Conservation (phyloP, 2,329 filamentous ascomycete genomes). For the Colletotrichum musae region DNA sequence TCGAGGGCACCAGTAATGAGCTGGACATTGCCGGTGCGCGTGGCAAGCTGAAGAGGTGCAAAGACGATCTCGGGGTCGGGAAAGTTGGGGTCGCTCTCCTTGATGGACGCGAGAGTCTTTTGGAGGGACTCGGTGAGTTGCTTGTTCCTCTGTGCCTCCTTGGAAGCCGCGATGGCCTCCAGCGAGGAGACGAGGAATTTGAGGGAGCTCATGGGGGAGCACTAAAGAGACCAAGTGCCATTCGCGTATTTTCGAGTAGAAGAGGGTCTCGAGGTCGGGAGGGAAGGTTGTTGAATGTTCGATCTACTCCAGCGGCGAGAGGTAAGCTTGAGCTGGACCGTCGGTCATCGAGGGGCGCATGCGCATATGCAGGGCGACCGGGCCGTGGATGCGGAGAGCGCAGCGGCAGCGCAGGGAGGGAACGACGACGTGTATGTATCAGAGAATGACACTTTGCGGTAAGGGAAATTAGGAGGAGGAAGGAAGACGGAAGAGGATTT, state of each 20-base stretch:
- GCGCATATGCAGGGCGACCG: constrained; percentile 38
- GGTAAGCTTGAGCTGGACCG: constrained; percentile 33
- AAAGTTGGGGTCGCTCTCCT: constrained; percentile 83
- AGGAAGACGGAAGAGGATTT: neutral
- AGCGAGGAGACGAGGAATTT: constrained; percentile 96
- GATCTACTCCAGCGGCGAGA: constrained; percentile 19
- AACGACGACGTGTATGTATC: neutral
- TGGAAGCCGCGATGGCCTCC: constrained; percentile 91
- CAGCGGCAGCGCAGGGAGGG: constrained; percentile 2
- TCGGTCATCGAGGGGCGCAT: constrained; percentile 37
- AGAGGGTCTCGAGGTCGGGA: constrained; percentile 13
- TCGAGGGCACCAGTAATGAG: constrained; percentile 93
- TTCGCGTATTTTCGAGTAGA: constrained; percentile 50
- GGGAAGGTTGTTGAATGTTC: constrained; percentile 1
- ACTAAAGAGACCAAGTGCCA: constrained; percentile 58
- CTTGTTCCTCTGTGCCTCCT: constrained; percentile 90
- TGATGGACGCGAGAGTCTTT: constrained; percentile 87
- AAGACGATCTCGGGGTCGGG: constrained; percentile 95
- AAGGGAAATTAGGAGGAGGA: too few species aligned
- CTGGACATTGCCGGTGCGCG: constrained; percentile 86
- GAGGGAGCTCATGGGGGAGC: constrained; percentile 87
- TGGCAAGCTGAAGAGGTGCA: constrained; percentile 89
- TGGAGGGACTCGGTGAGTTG: constrained; percentile 86
- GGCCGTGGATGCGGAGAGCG: constrained; percentile 7
- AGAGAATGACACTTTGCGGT: too few species aligned